Conservation (phyloP, 495 filamentous ascomycete genomes). For the Xylaria castorea region DNA sequence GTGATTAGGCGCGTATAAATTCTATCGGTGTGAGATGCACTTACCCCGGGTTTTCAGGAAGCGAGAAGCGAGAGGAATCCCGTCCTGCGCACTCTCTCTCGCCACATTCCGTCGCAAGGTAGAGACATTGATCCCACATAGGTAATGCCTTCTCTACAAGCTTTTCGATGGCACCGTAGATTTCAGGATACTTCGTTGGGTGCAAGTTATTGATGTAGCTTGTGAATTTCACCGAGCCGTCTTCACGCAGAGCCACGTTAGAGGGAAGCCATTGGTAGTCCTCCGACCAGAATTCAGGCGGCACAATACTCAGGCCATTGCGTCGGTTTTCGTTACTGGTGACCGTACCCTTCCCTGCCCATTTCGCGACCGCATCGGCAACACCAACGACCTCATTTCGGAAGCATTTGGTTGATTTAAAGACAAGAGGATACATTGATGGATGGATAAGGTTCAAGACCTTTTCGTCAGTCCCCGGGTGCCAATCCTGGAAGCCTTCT, state of each 20-base stretch:
- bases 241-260: conserved; percentile 54
- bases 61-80: conserved; percentile 56
- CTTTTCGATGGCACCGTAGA: conserved; percentile 62
- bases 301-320: conserved; percentile 35
- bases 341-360: conserved; percentile 40
- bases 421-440: conserved; percentile 66
- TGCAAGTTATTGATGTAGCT: conserved; percentile 73
- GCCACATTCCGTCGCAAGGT: conserved; percentile 38
- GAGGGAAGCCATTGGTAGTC: conserved; percentile 69
- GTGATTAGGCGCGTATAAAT: conserved; percentile 36
- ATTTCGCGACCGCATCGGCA: conserved; percentile 40
- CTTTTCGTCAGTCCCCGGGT: conserved; percentile 60
- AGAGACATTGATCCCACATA: conserved; percentile 57
- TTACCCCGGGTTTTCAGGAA: conserved; percentile 30
- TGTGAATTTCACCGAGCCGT: conserved; percentile 69
- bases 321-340: conserved; percentile 28
- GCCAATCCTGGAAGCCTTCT: conserved; percentile 59
- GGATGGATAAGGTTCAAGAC: conserved; percentile 69
- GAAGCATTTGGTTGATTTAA: conserved; percentile 46
- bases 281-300: conserved; percentile 52
- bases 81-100: conserved; percentile 51
- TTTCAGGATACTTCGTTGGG: conserved; percentile 50
- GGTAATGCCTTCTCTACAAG: conserved; percentile 60
- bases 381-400: conserved; percentile 43
- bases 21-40: neutral